These are phyloP conservation scores for Drechslerella dactyloides DNA, from an alignment of 2,329 filamentous ascomycete species.

Conservation along the genomic window DNA sequence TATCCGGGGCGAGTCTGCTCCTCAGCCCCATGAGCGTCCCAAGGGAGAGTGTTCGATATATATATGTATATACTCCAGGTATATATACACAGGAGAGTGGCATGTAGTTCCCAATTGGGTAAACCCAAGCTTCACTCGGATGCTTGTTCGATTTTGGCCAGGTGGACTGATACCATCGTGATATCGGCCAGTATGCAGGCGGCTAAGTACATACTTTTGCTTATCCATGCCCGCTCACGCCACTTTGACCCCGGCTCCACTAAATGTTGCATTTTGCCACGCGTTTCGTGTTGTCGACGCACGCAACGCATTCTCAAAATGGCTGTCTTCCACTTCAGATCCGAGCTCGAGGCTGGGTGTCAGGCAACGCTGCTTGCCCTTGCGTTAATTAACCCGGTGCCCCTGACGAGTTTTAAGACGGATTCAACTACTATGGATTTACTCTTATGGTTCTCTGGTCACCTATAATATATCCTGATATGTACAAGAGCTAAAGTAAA, in stretches of 20 bases:
- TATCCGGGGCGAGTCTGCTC: background rate
- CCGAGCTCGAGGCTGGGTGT: too few species aligned
- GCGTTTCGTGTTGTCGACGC: conserved; percentile 14
- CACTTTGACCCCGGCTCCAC: conserved; percentile 22
- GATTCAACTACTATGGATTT: too few species aligned
- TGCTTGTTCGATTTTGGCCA: background rate
- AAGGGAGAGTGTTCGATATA: background rate
- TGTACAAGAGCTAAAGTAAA: too few species aligned
- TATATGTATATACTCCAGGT: conserved; percentile 5
- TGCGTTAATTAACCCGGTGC: too few species aligned
- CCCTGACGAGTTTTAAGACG: too few species aligned
- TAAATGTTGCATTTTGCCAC: conserved; percentile 24
- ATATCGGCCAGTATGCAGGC: conserved; percentile 12
- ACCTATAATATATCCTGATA: too few species aligned
- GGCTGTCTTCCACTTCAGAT: too few species aligned
- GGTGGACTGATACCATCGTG: conserved; percentile 11
- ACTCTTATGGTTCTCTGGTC: too few species aligned
- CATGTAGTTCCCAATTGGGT: background rate
- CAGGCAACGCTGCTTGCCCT: too few species aligned
- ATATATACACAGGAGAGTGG: background rate
- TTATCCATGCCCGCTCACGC: conserved; percentile 17
- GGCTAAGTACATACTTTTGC: conserved; percentile 16
- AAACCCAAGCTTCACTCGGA: conserved; percentile 4
- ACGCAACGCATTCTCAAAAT: background rate
- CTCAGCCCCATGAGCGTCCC: too few species aligned